Base-by-base conservation (phyloP, 2,329 filamentous ascomycete genomes). In the Coniochaeta sp. region DNA sequence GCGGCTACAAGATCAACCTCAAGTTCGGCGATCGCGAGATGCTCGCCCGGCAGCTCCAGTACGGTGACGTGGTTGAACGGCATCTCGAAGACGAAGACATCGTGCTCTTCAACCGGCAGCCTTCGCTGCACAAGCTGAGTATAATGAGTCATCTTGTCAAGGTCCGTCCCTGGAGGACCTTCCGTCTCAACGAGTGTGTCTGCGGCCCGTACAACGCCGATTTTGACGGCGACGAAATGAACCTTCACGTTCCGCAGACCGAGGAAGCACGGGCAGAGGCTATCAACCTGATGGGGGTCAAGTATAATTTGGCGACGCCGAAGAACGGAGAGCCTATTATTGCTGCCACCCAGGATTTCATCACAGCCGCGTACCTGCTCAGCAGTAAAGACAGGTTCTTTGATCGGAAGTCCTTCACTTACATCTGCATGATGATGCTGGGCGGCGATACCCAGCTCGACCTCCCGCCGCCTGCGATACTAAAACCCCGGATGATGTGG, bases 151-250 rank as follows among this genome's bases (percentile, higher is more conserved):
- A 99, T 78, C 87, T 89, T 69, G 95, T 89, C 67, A 97, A 97
- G 74, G 86, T 99, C 56, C 86, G 95, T 57, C 95, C 93, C 0
- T 96, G 95, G 88, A 87, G 93, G 73, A 99, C 95, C 0, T 98
- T 99, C 72, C 89, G 95, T 59, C 81, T 99, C 19, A 99, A 99
- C 71, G 95, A 99, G 73, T 99, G 95, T 83, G 95, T 96, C 1
- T 99, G 95, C 75, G 93, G 90, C 63, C 95, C 95, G 3, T 99
- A 99, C 80, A 99, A 99, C 68, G 95, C 95, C 60, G 95, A 99
- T 83, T 99, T 99, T 67, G 95, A 99, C 69, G 95, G 95, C 62
- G 95, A 99, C 68, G 95, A 99, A 74, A 99, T 99, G 95, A 99
- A 99, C 68, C 77, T 99, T 55, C 95, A 99, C 75, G 93, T 99